phyloP scores from a whole-genome alignment of 805 yeast genomes.

The Kazachstania taianensis region DNA sequence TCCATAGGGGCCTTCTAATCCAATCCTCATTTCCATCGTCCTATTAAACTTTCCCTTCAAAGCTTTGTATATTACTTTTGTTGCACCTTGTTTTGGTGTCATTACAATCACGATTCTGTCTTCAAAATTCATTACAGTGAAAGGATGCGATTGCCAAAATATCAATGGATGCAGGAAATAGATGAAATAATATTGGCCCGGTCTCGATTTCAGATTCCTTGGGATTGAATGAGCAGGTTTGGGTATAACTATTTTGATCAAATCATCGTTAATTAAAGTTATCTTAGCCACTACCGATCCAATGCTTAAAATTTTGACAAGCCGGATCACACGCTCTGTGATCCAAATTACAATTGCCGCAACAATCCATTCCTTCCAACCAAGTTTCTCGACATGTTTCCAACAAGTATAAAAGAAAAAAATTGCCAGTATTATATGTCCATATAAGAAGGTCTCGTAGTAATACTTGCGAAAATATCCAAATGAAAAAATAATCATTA shows the following conservation, averaged over 20 bases:
- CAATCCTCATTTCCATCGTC: constrained; percentile 26
- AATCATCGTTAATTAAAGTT: constrained; percentile 12
- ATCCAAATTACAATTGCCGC: constrained; percentile 34
- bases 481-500: constrained; percentile 26
- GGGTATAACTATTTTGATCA: constrained; percentile 12
- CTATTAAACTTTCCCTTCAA: constrained; percentile 24
- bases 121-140: constrained; percentile 38
- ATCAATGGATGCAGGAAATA: constrained; percentile 37
- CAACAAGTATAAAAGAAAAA: constrained; percentile 37
- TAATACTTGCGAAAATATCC: constrained; percentile 27
- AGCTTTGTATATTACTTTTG: constrained; percentile 27
- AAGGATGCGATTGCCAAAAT: constrained; percentile 52
- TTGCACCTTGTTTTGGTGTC: constrained; percentile 41
- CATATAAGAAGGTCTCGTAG: constrained; percentile 38
- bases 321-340: constrained; percentile 32
- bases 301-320: constrained; percentile 24
- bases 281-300: constrained; percentile 15
- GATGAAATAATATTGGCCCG: constrained; percentile 38
- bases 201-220: constrained; percentile 31
- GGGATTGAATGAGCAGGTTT: constrained; percentile 7
- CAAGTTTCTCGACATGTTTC: constrained; percentile 37
- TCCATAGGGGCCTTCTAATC: constrained; percentile 68
- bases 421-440: constrained; percentile 35
- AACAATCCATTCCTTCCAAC: constrained; percentile 35
- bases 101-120: constrained; percentile 33